Evolutionary conservation across 116 monocot genomes (phyloP).

Genomic region (Papilionanthe hybrid): DNA sequence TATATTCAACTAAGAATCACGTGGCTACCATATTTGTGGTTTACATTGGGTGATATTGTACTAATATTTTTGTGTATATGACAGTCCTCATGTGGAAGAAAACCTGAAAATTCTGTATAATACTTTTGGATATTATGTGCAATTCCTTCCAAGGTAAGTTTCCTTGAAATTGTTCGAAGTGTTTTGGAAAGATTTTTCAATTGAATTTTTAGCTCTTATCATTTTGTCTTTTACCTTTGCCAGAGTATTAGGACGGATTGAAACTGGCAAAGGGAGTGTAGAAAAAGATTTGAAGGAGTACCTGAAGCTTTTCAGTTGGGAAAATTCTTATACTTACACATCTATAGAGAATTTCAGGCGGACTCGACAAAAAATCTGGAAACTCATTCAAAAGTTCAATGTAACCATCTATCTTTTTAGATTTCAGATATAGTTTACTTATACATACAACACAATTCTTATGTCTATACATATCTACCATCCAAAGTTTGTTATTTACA

Average conservation of each 20-base stretch:
- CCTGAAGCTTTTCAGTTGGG: constrained; percentile 67
- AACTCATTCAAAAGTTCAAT: constrained; percentile 73
- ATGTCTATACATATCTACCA: too few relatives aligned
- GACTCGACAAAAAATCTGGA: constrained; percentile 61
- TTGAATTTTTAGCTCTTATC: constrained; percentile 9
- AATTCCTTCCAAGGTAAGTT: constrained; percentile 78
- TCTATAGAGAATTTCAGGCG: constrained; percentile 60
- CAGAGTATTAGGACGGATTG: constrained; percentile 66
- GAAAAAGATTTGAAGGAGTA: constrained; percentile 64
- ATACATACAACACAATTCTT: too few relatives aligned
- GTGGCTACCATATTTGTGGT: not conserved
- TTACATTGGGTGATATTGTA: constrained; percentile 9
- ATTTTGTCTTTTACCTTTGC: not conserved
- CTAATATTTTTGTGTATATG: constrained; percentile 12
- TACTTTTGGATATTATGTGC: constrained; percentile 75
- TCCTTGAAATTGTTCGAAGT: not conserved
- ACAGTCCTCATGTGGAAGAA: constrained; percentile 26
- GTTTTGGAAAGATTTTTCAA: not conserved
- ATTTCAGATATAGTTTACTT: not conserved
- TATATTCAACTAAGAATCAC: not conserved
- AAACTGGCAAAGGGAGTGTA: constrained; percentile 33
- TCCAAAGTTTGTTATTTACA: too few relatives aligned
- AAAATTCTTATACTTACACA: constrained; percentile 20
- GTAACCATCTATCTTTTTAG: constrained; percentile 26
- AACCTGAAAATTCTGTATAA: constrained; percentile 77